phyloP scores from a whole-genome alignment of 352 stramenopile species.

The Phytophthora sojae region DNA sequence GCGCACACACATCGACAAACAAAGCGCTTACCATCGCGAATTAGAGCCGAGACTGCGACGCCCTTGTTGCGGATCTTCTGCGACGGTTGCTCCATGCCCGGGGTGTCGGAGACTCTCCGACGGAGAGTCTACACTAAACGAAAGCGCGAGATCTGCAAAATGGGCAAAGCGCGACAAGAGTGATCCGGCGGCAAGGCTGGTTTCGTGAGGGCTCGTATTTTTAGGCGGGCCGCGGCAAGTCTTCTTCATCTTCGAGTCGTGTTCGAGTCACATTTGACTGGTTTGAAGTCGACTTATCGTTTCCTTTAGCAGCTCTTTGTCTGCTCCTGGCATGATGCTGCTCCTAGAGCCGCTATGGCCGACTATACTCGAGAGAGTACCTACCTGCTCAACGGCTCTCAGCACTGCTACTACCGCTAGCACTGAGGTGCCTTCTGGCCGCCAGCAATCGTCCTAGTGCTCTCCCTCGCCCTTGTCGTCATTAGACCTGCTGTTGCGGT shows the following conservation, averaged over 20 bases:
- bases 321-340: constrained; percentile 9
- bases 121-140: background rate
- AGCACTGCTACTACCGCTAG: constrained; percentile 14
- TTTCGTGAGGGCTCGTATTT: constrained; percentile 39
- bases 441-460: constrained; percentile 10
- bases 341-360: constrained; percentile 2
- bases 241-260: constrained; percentile 43
- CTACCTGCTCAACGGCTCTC: constrained; percentile 7
- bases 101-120: background rate
- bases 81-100: constrained; percentile 41
- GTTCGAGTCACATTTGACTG: constrained; percentile 18
- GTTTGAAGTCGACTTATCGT: constrained; percentile 19
- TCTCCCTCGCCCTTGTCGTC: constrained; percentile 41
- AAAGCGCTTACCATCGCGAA: constrained; percentile 55
- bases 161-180: constrained; percentile 9
- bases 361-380: background rate
- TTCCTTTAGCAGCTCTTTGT: constrained; percentile 7
- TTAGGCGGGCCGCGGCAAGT: constrained; percentile 33
- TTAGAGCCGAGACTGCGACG: constrained; percentile 48
- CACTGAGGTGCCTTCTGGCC: constrained; percentile 1
- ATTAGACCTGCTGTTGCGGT: constrained; percentile 43
- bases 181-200: constrained; percentile 11
- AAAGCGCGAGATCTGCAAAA: background rate
- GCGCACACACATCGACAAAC: background rate
- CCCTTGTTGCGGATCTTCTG: constrained; percentile 68